Conservation (phyloP, 148 eudicot species). For the Vaccinium darrowii region DNA sequence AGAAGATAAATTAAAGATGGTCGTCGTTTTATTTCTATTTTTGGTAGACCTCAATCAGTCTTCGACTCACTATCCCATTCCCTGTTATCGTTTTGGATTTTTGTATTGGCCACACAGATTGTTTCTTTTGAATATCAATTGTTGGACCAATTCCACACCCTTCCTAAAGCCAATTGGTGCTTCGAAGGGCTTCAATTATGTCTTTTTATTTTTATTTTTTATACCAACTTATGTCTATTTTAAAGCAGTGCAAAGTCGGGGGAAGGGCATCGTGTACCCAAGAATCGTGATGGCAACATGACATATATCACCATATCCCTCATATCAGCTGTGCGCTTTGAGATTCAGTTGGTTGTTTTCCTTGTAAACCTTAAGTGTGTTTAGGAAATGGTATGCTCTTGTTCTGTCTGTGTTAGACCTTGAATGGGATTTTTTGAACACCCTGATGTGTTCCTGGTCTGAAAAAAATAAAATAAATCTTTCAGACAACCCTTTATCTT, state of each 20-base stretch:
- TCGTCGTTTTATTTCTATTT: not conserved
- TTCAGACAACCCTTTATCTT: not conserved
- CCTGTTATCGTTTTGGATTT: not conserved
- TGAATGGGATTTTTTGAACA: not conserved
- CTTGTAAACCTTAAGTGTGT: not conserved
- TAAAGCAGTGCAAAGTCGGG: not conserved
- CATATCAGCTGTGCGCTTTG: not conserved
- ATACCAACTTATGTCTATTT: too few species aligned
- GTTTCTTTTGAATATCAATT: not conserved
- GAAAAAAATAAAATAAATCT: not conserved
- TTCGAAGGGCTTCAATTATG: not conserved
- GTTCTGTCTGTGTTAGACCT: not conserved
- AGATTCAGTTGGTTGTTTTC: not conserved
- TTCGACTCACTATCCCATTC: not conserved
- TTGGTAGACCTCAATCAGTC: not conserved
- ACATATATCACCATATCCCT: not conserved
- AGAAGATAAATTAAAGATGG: too few species aligned
- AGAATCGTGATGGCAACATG: not conserved
- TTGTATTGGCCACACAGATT: not conserved
- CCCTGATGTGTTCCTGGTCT: not conserved
- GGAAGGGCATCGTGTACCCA: not conserved
- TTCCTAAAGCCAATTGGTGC: too few species aligned
- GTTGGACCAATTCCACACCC: not conserved
- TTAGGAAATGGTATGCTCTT: not conserved
- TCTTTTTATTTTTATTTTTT: not conserved